Percentiles rank a stretch among this genome's conserved stretches.
These are phyloP conservation scores for Komagataella mondaviorum DNA, from an alignment of 805 yeast species.

Conservation along the genomic window DNA sequence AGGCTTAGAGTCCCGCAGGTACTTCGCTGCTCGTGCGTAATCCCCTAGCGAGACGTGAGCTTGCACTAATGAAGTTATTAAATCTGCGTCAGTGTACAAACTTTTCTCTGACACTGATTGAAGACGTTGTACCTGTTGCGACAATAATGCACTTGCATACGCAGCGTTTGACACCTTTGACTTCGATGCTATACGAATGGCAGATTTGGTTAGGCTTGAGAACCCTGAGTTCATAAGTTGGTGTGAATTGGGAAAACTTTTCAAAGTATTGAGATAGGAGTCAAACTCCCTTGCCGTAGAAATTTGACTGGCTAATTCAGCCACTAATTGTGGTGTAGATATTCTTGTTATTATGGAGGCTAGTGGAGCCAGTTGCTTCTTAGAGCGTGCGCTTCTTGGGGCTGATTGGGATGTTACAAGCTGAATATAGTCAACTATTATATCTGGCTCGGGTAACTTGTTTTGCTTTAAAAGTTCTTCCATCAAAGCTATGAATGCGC, in stretches of 20 bases:
- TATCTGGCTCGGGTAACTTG: background rate
- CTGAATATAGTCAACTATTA: background rate
- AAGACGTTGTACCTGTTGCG: background rate
- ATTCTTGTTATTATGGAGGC: background rate
- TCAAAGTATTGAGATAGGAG: background rate
- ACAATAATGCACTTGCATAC: background rate
- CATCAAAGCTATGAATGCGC: background rate
- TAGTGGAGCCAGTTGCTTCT: background rate
- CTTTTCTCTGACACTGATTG: background rate
- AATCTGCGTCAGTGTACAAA: background rate
- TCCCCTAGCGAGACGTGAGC: background rate
- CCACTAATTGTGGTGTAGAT: background rate
- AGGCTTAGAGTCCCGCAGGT: background rate
- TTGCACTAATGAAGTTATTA: background rate
- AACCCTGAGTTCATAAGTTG: background rate
- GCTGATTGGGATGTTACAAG: background rate
- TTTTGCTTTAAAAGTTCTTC: background rate
- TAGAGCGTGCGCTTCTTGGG: background rate
- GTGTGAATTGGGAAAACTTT: background rate
- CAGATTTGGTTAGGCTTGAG: background rate
- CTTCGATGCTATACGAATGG: background rate
- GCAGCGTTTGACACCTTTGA: background rate
- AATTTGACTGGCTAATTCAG: background rate
- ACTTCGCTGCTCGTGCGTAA: background rate
- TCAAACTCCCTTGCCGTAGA: background rate